These are phyloP conservation scores for Ophiostoma sp. DNA, from an alignment of 2,329 filamentous ascomycete species.

Conservation along the genomic window DNA sequence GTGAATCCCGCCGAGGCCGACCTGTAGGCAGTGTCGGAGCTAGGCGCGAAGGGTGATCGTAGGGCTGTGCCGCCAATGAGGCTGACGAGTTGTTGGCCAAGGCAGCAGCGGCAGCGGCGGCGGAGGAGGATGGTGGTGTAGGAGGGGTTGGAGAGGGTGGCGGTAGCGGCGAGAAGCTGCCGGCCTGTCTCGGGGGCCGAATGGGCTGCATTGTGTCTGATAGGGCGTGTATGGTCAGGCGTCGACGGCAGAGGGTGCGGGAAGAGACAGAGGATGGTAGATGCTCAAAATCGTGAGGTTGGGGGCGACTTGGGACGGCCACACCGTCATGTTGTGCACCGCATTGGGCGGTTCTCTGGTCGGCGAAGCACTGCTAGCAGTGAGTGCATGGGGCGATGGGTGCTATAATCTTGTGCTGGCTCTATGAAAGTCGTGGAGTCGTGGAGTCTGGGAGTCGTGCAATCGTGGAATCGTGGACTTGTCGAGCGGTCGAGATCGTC, in stretches of 20 bases:
- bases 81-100: constrained; percentile 22
- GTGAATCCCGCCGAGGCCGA: constrained; percentile 41
- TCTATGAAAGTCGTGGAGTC: background rate
- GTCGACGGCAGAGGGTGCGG: background rate
- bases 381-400: background rate
- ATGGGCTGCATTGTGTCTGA: constrained; percentile 42
- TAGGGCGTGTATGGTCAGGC: background rate
- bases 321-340: constrained; percentile 40
- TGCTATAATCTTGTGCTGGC: too few species aligned
- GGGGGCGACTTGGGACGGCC: constrained; percentile 11
- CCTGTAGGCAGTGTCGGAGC: constrained; percentile 30
- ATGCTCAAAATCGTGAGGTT: constrained; percentile 26
- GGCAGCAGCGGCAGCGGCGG: constrained; percentile 27
- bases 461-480: too few species aligned
- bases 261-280: background rate
- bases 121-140: constrained; percentile 6
- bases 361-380: constrained; percentile 13
- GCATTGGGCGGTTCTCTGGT: constrained; percentile 14
- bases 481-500: background rate
- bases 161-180: constrained; percentile 53
- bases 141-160: constrained; percentile 18
- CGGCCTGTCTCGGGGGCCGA: constrained; percentile 44
- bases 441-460: background rate
- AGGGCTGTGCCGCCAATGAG: background rate
- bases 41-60: constrained; percentile 16